phyloP scores from a whole-genome alignment of 169 alveolate genomes.

The Cryptosporidium ryanae region DNA sequence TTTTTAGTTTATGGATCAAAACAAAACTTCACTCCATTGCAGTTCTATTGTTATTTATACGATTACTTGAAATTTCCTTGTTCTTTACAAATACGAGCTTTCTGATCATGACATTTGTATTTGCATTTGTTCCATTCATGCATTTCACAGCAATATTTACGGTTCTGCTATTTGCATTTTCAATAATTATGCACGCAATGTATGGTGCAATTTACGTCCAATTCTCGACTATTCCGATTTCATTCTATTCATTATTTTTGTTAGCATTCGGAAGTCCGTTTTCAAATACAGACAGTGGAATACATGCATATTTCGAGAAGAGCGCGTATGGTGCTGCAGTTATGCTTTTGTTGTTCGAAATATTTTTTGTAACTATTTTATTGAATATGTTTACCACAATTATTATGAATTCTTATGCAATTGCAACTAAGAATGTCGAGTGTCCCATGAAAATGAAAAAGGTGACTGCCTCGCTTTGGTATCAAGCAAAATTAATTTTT shows the following conservation, averaged over 20 bases:
- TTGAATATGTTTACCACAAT: slow-evolving; percentile 71
- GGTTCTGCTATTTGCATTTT: slow-evolving; percentile 45
- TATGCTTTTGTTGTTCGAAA: slow-evolving; percentile 61
- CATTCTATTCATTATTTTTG: slow-evolving; percentile 64
- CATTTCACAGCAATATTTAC: slow-evolving; percentile 60
- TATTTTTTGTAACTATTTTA: slow-evolving; percentile 54
- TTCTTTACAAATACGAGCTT: slow-evolving; percentile 54
- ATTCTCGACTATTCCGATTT: slow-evolving; percentile 63
- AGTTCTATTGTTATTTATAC: slow-evolving; percentile 55
- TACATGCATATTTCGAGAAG: slow-evolving; percentile 60
- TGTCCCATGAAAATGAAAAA: slow-evolving; percentile 66
- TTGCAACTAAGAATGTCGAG: slow-evolving; percentile 64
- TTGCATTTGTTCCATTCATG: slow-evolving; percentile 73
- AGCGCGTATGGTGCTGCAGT: slow-evolving; percentile 75
- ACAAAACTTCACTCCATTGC: slow-evolving; percentile 62
- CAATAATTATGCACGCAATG: slow-evolving; percentile 74
- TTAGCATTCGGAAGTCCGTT: slow-evolving; percentile 72
- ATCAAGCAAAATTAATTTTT: slow-evolving; percentile 68
- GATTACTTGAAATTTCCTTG: slow-evolving; percentile 50
- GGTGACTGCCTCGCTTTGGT: slow-evolving; percentile 73
- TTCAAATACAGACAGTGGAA: slow-evolving; percentile 40
- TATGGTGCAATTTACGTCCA: slow-evolving; percentile 71
- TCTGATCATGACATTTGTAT: slow-evolving; percentile 61
- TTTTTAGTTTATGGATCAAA: slow-evolving; percentile 62
- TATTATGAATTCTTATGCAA: slow-evolving; percentile 69